These are phyloP conservation scores for Saccharomycopsis schoenii DNA, from an alignment of 805 yeast genomes.

Conservation along the genomic window DNA sequence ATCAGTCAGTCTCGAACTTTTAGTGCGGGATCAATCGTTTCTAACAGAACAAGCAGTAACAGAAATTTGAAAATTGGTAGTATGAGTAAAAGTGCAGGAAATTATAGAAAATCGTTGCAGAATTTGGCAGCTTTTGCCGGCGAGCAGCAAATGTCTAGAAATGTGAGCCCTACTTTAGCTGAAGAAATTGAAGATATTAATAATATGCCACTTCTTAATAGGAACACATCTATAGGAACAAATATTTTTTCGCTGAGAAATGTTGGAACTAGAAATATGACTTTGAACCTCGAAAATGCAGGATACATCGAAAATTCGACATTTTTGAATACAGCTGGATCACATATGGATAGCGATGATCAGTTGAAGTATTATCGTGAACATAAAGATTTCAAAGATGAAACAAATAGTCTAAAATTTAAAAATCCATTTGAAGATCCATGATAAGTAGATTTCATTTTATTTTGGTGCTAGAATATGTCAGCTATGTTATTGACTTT, in stretches of 20 bases:
- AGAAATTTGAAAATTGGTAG: not conserved
- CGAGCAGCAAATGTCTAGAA: not conserved
- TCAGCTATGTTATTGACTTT: too few relatives aligned
- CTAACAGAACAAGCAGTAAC: not conserved
- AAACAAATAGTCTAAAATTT: not conserved
- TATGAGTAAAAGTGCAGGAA: not conserved
- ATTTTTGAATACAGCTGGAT: not conserved
- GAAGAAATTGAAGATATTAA: not conserved
- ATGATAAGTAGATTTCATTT: not conserved
- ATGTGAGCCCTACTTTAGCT: not conserved
- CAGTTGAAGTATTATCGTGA: not conserved
- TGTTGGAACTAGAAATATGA: not conserved
- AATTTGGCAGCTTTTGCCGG: conserved; percentile 7
- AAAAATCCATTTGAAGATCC: not conserved
- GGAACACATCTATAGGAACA: not conserved
- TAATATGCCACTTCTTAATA: not conserved
- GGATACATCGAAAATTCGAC: not conserved
- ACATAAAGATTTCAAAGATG: not conserved
- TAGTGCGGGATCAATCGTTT: not conserved
- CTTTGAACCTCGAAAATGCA: not conserved
- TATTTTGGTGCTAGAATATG: not conserved
- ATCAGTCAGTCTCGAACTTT: not conserved
- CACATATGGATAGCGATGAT: not conserved
- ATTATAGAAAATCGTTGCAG: conserved; percentile 11
- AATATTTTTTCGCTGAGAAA: not conserved